Evolutionary conservation across 257 asterid species (phyloP).

Genomic region (Knoxia roxburghii): DNA sequence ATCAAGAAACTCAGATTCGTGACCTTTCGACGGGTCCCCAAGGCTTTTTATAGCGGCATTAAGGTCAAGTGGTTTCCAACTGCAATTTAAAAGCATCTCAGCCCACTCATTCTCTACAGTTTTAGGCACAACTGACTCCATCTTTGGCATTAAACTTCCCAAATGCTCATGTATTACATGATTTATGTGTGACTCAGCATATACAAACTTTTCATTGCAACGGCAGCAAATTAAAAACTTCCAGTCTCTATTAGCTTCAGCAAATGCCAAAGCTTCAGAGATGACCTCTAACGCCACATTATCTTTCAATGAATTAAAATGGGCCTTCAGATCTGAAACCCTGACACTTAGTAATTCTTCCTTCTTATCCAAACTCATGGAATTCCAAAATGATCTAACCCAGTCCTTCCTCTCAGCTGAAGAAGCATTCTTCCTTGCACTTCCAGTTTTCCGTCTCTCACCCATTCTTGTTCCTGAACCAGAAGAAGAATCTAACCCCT

Average conservation of each 20-base stretch:
- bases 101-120: slow-evolving; percentile 76
- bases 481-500: slow-evolving; percentile 37
- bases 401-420: slow-evolving; percentile 62
- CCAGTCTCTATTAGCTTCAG: slow-evolving; percentile 54
- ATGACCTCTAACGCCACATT: slow-evolving; percentile 41
- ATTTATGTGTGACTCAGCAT: slow-evolving; percentile 43
- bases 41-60: slow-evolving; percentile 48
- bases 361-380: slow-evolving; percentile 50
- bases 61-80: slow-evolving; percentile 84
- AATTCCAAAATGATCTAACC: slow-evolving; percentile 58
- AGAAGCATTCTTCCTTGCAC: slow-evolving; percentile 45
- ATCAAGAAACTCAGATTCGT: slow-evolving; percentile 37
- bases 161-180: slow-evolving; percentile 62
- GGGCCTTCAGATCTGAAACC: slow-evolving; percentile 49
- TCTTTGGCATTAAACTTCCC: slow-evolving; percentile 59
- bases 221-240: slow-evolving; percentile 63
- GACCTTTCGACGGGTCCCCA: slow-evolving; percentile 42
- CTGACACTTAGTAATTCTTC: slow-evolving; percentile 39
- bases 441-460: slow-evolving; percentile 55
- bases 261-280: slow-evolving; percentile 59
- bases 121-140: slow-evolving; percentile 74
- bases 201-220: slow-evolving; percentile 51
- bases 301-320: slow-evolving; percentile 52
- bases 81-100: slow-evolving; percentile 74
- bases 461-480: slow-evolving; percentile 42